phyloP scores from a whole-genome alignment of 2,329 filamentous ascomycete genomes.

The Phialophora expanda region DNA sequence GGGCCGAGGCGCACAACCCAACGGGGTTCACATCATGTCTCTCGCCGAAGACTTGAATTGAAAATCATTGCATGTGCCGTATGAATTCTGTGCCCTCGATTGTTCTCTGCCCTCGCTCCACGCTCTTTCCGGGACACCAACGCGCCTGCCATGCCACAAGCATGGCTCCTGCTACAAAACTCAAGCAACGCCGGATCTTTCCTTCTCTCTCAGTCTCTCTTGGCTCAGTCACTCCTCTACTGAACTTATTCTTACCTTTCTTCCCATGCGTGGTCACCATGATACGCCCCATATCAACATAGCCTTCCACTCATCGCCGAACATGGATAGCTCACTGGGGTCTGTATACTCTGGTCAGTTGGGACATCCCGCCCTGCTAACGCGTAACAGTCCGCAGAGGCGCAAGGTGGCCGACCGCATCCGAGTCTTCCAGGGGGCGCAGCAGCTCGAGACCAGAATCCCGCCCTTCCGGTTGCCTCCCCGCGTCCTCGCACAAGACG shows the following conservation, averaged over 20 bases:
- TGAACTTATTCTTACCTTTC: slow-evolving; percentile 6
- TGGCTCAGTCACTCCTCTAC: background rate
- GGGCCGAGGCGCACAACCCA: slow-evolving; percentile 19
- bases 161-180: slow-evolving; percentile 5
- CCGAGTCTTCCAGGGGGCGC: slow-evolving; percentile 36
- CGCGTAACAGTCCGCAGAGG: slow-evolving; percentile 24
- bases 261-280: slow-evolving; percentile 13
- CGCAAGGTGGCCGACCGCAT: slow-evolving; percentile 39
- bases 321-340: slow-evolving; percentile 31
- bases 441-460: slow-evolving; percentile 20
- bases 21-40: slow-evolving; percentile 5
- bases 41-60: background rate
- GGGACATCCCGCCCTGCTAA: slow-evolving; percentile 13
- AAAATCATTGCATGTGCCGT: background rate
- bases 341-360: slow-evolving; percentile 7
- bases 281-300: slow-evolving; percentile 21
- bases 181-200: slow-evolving; percentile 15
- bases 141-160: background rate
- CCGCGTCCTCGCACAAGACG: slow-evolving; percentile 19
- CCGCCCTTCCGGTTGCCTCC: slow-evolving; percentile 20
- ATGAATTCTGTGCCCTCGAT: background rate
- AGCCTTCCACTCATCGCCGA: slow-evolving; percentile 24
- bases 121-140: background rate
- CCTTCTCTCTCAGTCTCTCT: slow-evolving; percentile 3
- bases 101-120: background rate